Conservation (phyloP, 352 stramenopile genomes). For the Phytophthora ramorum region DNA sequence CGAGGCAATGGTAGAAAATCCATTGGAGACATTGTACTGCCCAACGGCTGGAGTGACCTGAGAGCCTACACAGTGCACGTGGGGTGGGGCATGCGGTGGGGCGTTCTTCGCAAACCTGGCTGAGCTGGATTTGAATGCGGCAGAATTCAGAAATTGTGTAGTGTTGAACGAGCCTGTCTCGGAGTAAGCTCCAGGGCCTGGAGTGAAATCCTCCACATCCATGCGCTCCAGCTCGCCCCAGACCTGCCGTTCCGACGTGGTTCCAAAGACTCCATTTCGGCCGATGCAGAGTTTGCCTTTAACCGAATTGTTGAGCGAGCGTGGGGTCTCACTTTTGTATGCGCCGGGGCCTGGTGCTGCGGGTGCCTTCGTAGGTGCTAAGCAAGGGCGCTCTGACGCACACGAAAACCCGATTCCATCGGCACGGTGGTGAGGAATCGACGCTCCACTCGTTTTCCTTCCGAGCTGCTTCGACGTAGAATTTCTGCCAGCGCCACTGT, state of each 20-base stretch:
- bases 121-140: conserved; percentile 69
- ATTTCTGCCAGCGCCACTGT: conserved; percentile 24
- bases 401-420: conserved; percentile 76
- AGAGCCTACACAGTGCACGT: conserved; percentile 60
- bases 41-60: conserved; percentile 51
- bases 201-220: conserved; percentile 54
- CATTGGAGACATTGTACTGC: conserved; percentile 54
- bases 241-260: conserved; percentile 73
- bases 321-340: conserved; percentile 70
- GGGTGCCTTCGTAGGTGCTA: conserved; percentile 48
- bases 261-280: conserved; percentile 77
- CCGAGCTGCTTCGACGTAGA: conserved; percentile 17
- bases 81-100: conserved; percentile 52
- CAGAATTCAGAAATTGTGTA: conserved; percentile 45
- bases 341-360: conserved; percentile 53
- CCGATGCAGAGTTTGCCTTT: conserved; percentile 59
- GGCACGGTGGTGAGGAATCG: conserved; percentile 34
- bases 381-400: conserved; percentile 65
- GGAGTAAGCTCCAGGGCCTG: conserved; percentile 69
- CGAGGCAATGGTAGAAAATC: conserved; percentile 23
- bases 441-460: conserved; percentile 20
- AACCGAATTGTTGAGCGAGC: conserved; percentile 62
- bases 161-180: conserved; percentile 43
- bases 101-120: conserved; percentile 51
- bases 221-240: conserved; percentile 66